A percentile compares a stretch with the other conserved stretches of the same genome.
phyloP scores from a whole-genome alignment of 345 rosid species.

The Eucalyptus marginata region DNA sequence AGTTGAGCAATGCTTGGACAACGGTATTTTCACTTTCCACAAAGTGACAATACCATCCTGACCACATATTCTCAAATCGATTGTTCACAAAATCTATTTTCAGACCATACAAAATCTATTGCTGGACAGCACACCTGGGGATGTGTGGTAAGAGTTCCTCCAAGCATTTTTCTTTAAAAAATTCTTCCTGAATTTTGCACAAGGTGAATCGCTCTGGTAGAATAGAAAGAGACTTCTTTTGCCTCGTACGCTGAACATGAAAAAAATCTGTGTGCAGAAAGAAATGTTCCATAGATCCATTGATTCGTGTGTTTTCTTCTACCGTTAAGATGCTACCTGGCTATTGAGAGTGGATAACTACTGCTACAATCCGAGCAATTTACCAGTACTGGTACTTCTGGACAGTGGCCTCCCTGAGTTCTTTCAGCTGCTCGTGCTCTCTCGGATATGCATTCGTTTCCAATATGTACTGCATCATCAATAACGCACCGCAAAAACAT shows the following conservation, averaged over 20 bases:
- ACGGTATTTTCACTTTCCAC: too few relatives aligned
- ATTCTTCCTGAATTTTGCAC: neutral
- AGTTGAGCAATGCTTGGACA: too few relatives aligned
- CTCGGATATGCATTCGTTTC: constrained; percentile 36
- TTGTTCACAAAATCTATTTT: too few relatives aligned
- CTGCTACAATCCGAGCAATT: neutral
- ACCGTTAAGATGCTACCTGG: neutral
- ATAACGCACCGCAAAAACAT: neutral
- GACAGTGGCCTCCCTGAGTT: constrained; percentile 23
- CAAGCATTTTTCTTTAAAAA: too few relatives aligned
- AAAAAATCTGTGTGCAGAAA: neutral
- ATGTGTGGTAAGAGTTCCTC: too few relatives aligned
- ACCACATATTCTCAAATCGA: too few relatives aligned
- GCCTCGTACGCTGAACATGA: neutral
- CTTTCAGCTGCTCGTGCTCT: constrained; percentile 34
- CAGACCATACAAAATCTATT: too few relatives aligned
- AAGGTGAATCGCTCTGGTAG: neutral
- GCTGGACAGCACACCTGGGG: too few relatives aligned
- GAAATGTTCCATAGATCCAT: neutral
- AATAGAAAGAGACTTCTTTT: neutral
- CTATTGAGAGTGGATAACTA: neutral
- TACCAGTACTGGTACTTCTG: constrained; percentile 11
- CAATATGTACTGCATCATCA: constrained; percentile 14
- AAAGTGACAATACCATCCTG: too few relatives aligned
- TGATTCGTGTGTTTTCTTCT: neutral